These are phyloP conservation scores for Toxicodendron radicans DNA, from an alignment of 345 rosid species.

Conservation along the genomic window DNA sequence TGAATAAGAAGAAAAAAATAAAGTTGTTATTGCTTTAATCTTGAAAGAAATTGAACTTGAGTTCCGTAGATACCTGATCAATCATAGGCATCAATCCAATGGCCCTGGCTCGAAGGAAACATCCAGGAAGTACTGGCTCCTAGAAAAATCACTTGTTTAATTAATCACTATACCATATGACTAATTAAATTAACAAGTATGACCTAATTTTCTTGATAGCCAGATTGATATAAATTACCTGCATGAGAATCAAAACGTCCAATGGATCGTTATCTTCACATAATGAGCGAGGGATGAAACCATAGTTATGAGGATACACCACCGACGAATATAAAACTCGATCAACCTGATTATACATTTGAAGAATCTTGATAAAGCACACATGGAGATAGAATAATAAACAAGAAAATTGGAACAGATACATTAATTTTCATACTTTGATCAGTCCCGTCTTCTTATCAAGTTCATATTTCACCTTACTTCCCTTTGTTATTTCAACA, in stretches of 20 bases:
- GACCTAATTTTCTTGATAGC: too few species aligned
- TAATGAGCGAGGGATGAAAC: conserved; percentile 86
- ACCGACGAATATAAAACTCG: conserved; percentile 85
- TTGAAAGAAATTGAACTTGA: background rate
- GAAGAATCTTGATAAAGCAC: conserved; percentile 2
- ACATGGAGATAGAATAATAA: background rate
- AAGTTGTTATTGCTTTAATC: background rate
- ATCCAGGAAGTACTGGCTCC: conserved; percentile 98
- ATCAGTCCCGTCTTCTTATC: conserved; percentile 94
- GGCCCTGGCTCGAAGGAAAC: conserved; percentile 90
- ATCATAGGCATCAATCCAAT: conserved; percentile 99
- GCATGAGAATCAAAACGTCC: conserved; percentile 93
- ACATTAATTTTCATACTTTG: conserved; percentile 46
- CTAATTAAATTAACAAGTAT: too few species aligned
- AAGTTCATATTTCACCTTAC: conserved; percentile 94
- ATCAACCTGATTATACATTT: conserved; percentile 56
- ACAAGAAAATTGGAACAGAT: conserved; percentile 5
- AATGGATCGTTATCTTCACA: conserved; percentile 98
- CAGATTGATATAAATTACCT: conserved; percentile 40
- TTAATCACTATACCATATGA: background rate
- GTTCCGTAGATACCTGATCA: conserved; percentile 58
- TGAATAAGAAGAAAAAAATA: conserved; percentile 16
- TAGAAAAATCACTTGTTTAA: conserved; percentile 19
- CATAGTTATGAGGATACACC: conserved; percentile 97
- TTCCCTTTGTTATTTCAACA: conserved; percentile 94